Evolutionary conservation across 768 basidiomycete genomes (phyloP), one percentile per base, ranked within the genome.

Genomic region (Boletus huronensis): DNA sequence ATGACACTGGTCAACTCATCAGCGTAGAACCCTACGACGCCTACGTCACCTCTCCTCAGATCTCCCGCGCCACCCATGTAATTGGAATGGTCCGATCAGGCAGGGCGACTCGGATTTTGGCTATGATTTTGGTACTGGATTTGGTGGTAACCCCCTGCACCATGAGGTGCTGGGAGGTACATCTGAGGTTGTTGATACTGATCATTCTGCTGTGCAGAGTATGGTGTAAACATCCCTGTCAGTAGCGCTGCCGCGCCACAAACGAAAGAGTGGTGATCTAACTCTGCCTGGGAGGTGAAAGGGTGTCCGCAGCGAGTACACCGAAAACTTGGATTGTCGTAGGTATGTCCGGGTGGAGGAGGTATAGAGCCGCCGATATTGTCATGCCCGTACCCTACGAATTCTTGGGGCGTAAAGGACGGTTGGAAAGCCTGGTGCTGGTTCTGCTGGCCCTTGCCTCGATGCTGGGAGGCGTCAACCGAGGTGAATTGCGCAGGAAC

Each of bases 231-330:
- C n/a, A 54, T 50, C 11, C 50, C 52, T 1, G 53, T 61, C 31
- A 67, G 5, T 2, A 64, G 35, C 26, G 35, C 48, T 9, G 44
- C 50, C 9, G 44, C 55, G 8, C 62, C 58, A 47, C 65, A 64
- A n/a, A 39, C 47, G 14, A 55, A 4, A 11, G 43, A 38, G 34
- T 67, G 59, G n/a, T 14, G 16, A 25, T 50, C 50, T 3, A 58
- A 38, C 9, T 58, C 62, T 25, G 34, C 23, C 6, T 49, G 59
- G 19, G 56, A 56, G 21, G 36, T 5, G 23, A 58, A 58, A 3
- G 16, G n/a, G 3, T 54, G 26, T 25, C 23, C 28, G n/a, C 64
- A 65, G n/a, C 62, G 65, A 35, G 31, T 21, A 38, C 65, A 67
- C 17, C 21, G 41, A 17, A 45, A 40, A 14, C 21, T 8, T 34